Percentiles rank a stretch among this genome's conserved stretches.
Evolutionary conservation across 2,329 filamentous ascomycete genomes (phyloP).

Genomic region (Arthroderma sp.): DNA sequence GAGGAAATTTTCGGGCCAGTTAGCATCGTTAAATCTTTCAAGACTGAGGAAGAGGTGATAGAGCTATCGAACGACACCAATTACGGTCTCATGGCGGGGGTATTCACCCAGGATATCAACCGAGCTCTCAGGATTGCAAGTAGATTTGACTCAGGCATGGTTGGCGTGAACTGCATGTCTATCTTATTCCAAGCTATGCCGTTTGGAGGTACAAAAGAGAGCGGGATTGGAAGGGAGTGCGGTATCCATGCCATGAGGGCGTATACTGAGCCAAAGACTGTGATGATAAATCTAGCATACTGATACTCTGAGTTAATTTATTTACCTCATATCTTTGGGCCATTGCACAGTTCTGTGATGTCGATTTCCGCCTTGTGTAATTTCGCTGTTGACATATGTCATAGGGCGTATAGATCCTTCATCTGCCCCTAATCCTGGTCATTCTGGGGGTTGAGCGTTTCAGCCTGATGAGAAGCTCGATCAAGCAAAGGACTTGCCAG

Average conservation of each 20-base stretch:
- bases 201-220: constrained; percentile 41
- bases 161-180: constrained; percentile 19
- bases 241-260: constrained; percentile 35
- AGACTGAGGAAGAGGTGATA: constrained; percentile 24
- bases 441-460: too few relatives aligned
- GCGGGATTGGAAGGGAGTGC: constrained; percentile 38
- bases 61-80: constrained; percentile 26
- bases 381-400: too few relatives aligned
- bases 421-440: too few relatives aligned
- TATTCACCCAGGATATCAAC: constrained; percentile 28
- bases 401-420: too few relatives aligned
- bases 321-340: too few relatives aligned
- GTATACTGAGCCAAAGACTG: constrained; percentile 40
- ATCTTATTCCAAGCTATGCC: constrained; percentile 29
- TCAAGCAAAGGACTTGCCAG: too few relatives aligned
- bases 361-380: too few relatives aligned
- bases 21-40: constrained; percentile 14
- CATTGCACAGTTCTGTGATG: too few relatives aligned
- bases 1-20: constrained; percentile 33
- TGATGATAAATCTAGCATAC: constrained; percentile 32
- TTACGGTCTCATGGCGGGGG: constrained; percentile 27
- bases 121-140: constrained; percentile 26
- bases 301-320: neutral
- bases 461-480: too few relatives aligned
- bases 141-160: constrained; percentile 14